Base-by-base conservation (phyloP, 176 grass and related monocot genomes). In the Puccinellia tenuiflora region DNA sequence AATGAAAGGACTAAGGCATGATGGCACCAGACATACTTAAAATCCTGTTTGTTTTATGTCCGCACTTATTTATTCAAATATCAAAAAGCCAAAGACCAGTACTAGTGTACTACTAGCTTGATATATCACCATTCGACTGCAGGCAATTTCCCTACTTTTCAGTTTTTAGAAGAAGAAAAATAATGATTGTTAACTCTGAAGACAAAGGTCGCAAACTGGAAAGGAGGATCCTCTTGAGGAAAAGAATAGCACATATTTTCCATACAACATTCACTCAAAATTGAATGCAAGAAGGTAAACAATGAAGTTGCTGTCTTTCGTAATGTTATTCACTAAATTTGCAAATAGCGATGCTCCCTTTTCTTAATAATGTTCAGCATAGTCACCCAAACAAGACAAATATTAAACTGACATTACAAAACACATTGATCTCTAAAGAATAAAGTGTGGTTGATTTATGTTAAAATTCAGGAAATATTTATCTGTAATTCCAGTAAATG, bases 1-100 rank as follows among this genome's bases (percentile, higher is more conserved):
- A 30, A 60, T 77, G 38, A 88, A 57, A 63, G 31, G 45, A 74
- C 11, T 85, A 42, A 81, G 60, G 85, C 61, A 72, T 18, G 75
- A 69, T 5, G 3, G 24, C 69, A 29, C 15, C 47, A 3, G 69
- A 48, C 20, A 25, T 73, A 83, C 66, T 48, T 59, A 16, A 51
- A 52, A 77, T 11, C 40, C 7, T 26, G 48, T 18, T 20, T 12
- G 26, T 34, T 34, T 67, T 16, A 46, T 53, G 3, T 52, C 63
- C 11, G 12, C 17, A 46, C 26, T 64, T 64, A 38, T 72, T 30
- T 79, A 53, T 73, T 73, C 24, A 42, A 72, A 77, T 77, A 67
- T 18, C 24, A 86, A 71, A 46, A 13, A 74, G 48, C 50, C 50
- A 64, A 50, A 73, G 45, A 50, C 70, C 26, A 73, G 70, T 50